Conservation (phyloP, 768 basidiomycete genomes). For the Lepiota brunneoincarnata region DNA sequence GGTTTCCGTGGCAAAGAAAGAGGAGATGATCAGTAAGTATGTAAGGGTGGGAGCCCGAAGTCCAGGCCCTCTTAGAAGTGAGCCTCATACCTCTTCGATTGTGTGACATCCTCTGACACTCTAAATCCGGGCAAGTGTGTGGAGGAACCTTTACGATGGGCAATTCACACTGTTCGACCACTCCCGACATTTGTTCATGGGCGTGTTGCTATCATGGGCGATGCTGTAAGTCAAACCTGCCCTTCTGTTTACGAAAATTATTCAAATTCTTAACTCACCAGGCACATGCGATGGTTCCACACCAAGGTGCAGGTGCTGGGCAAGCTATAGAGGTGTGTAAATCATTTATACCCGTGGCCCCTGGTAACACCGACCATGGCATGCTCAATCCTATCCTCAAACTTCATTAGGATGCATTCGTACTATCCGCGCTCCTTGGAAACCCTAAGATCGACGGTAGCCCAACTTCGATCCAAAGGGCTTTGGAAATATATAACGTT, state of each 20-base stretch:
- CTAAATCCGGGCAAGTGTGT: conserved; percentile 40
- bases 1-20: conserved; percentile 43
- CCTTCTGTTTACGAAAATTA: not conserved
- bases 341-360: too few species aligned
- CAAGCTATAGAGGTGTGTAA: conserved; percentile 27
- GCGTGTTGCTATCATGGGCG: conserved; percentile 46
- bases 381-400: too few species aligned
- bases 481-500: conserved; percentile 45
- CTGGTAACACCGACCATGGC: too few species aligned
- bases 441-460: conserved; percentile 42
- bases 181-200: conserved; percentile 49
- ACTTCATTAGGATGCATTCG: conserved; percentile 57
- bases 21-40: conserved; percentile 45
- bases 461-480: conserved; percentile 26
- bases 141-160: conserved; percentile 58
- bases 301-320: conserved; percentile 29
- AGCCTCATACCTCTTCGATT: conserved; percentile 7
- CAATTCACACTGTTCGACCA: conserved; percentile 55
- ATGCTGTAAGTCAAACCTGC: conserved; percentile 36
- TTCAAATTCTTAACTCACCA: conserved; percentile 16
- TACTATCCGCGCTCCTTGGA: conserved; percentile 42
- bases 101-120: not conserved
- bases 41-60: conserved; percentile 58
- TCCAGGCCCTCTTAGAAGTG: conserved; percentile 54
- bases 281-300: conserved; percentile 46